Evolutionary conservation across 2,329 filamentous ascomycete species (phyloP), one percentile per base, ranked within the genome.

Genomic region (Parastagonospora nodorum): DNA sequence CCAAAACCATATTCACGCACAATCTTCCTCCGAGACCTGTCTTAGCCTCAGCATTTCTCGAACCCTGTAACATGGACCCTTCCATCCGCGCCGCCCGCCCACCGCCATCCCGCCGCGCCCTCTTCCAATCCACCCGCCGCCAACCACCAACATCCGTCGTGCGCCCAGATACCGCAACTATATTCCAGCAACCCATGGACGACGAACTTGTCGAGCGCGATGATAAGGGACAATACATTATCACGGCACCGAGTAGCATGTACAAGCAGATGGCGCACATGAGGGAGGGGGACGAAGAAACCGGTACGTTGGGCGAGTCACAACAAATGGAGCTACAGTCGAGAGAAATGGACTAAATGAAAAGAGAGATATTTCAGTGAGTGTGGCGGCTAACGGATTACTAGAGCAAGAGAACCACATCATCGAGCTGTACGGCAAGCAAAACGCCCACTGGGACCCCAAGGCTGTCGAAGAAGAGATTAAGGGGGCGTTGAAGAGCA

Each of bases 401-500:
- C 2, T 30, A 73, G 71, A 71, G 46, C 64, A 67, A 16, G 70
- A 73, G 35, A 67, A 66, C 9, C 63, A 69, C 30, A 45, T 74
- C 35, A 71, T 74, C 15, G 60, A 64, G 8, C 41, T 71, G 31
- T 73, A 71, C 47, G 67, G 64, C 6, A 67, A 66, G 47, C 58
- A 62, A 24, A 68, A 63, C 41, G 45, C 58, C 9, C 65, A 69
- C 32, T 73, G 66, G 60, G 69, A 73, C 44, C 48, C 53, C 1
- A 55, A 48, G 11, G 53, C 45, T 40, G 45, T 56, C 42, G 58
- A 66, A 39, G 61, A 56, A 72, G 79, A 79, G 59, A 75, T 81
- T 42, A 78, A 79, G 50, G 72, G 69, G 11, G 77, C 74, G 46
- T 65, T 82, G 45, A 83, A 84, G 57, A 82, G 85, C 30, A 92